A percentile compares a stretch with the other conserved stretches of the same genome.
Evolutionary conservation across 2,329 filamentous ascomycete species (phyloP).

Genomic region (Phaeosphaeria sp.): DNA sequence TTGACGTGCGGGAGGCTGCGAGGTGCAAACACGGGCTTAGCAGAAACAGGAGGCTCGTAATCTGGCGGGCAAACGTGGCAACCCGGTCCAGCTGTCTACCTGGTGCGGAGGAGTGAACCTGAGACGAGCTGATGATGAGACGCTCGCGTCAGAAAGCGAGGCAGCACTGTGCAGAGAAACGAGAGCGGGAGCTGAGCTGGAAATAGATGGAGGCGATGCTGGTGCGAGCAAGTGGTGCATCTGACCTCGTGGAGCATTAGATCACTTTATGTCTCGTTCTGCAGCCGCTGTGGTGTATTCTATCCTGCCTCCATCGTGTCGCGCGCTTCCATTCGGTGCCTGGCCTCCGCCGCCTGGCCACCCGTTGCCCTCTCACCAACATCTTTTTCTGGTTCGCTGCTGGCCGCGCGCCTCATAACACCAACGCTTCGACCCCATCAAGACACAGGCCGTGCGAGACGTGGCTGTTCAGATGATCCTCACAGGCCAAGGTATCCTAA

Average conservation of each 20-base stretch:
- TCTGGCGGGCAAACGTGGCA: constrained; percentile 32
- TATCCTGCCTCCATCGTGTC: constrained; percentile 36
- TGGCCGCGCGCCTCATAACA: constrained; percentile 45
- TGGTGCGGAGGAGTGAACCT: constrained; percentile 24
- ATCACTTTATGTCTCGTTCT: constrained; percentile 43
- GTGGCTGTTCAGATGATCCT: constrained; percentile 31
- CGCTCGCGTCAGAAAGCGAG: constrained; percentile 23
- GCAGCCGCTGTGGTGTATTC: constrained; percentile 43
- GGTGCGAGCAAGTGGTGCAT: constrained; percentile 30
- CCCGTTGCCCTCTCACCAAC: constrained; percentile 33
- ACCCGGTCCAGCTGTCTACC: constrained; percentile 28
- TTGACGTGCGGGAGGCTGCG: constrained; percentile 35
- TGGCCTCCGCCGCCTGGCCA: constrained; percentile 28
- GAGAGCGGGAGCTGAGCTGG: constrained; percentile 21
- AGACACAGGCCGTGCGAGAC: constrained; percentile 35
- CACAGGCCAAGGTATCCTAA: constrained; percentile 33
- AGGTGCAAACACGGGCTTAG: constrained; percentile 24
- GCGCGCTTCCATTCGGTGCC: constrained; percentile 46
- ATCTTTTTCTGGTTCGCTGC: constrained; percentile 40
- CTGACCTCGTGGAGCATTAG: constrained; percentile 33
- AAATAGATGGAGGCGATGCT: constrained; percentile 27
- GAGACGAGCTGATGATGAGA: constrained; percentile 38
- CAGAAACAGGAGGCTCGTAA: constrained; percentile 19
- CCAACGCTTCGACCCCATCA: constrained; percentile 36
- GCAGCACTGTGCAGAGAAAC: constrained; percentile 5